A percentile compares a stretch with the other conserved stretches of the same genome.
Evolutionary conservation across 495 filamentous ascomycete genomes (phyloP).

Genomic region (Aspergillus leporis): DNA sequence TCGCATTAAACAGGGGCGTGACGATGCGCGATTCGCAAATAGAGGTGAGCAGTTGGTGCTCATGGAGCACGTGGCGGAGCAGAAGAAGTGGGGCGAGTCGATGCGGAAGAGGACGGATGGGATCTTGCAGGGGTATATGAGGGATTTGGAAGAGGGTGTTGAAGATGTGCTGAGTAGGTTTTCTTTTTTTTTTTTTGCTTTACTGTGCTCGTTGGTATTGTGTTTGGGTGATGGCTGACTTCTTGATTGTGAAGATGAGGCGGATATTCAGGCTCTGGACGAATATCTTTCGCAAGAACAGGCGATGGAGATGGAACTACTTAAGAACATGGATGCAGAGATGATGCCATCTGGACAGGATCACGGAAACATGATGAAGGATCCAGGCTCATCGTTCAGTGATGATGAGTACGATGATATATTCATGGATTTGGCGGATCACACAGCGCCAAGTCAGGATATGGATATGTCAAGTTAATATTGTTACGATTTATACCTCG

Average conservation of each 20-base stretch:
- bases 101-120: conserved; percentile 39
- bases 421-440: conserved; percentile 42
- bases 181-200: not conserved
- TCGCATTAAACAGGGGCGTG: conserved; percentile 69
- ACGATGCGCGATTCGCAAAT: conserved; percentile 66
- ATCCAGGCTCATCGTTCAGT: conserved; percentile 38
- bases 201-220: not conserved
- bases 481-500: not conserved
- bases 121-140: conserved; percentile 26
- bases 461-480: conserved; percentile 37
- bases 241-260: conserved; percentile 20
- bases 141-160: conserved; percentile 28
- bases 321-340: conserved; percentile 21
- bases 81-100: conserved; percentile 50
- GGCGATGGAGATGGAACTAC: conserved; percentile 29
- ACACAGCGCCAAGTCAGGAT: conserved; percentile 27
- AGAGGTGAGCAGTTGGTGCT: conserved; percentile 73
- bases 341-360: conserved; percentile 10
- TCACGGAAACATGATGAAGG: not conserved
- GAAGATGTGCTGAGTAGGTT: conserved; percentile 34
- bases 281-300: conserved; percentile 36
- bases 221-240: not conserved
- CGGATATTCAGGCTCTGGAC: conserved; percentile 33
- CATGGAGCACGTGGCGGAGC: conserved; percentile 48
- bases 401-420: conserved; percentile 59